Base-by-base conservation (phyloP, 352 stramenopile genomes). In the Globisporangium paddicum region DNA sequence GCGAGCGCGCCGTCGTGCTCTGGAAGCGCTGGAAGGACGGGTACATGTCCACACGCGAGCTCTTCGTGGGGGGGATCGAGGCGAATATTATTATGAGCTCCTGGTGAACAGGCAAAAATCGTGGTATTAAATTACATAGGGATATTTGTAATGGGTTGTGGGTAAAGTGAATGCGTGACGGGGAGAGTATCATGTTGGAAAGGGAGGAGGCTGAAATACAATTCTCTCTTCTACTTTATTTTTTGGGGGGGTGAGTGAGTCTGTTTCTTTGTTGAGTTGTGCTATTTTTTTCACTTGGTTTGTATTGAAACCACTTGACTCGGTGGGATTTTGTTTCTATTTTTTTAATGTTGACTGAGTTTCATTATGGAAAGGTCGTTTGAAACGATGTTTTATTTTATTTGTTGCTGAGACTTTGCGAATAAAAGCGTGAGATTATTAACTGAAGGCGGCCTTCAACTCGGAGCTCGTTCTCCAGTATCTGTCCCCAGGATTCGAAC, bases 11-110 rank as follows among this genome's bases (percentile, higher is more conserved):
- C 37, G 38, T 58, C 58, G 19, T 32, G 38, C 16, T 44, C 16
- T 21, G 58, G 58, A 64, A 58, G 58, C 58, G 58, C 48, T 52
- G 58, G 30, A 54, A 51, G 3, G 58, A 58, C 38, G 48, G 49
- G 23, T 64, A 56, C 58, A 64, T 53, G 47, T 1, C 21, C 45
- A 26, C 44, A 14, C 23, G 6, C 42, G 26, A 46, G 40, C 40
- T 46, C n/a, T 14, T 46, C n/a, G n/a, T n/a, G n/a, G n/a, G 46
- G 26, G 25, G 41, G 41, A 47, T 47, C n/a, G 41, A 18, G 41
- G 41, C 41, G 41, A 47, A 28, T 47, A 18, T 23, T 47, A 26
- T 47, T 38, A 11, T 38, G 46, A 37, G 45, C n/a, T n/a, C n/a
- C n/a, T n/a, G n/a, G n/a, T n/a, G n/a, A n/a, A n/a, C n/a, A n/a